These are phyloP conservation scores for Mucor lusitanicus DNA, from an alignment of 371 early-diverging fungal species.

Conservation along the genomic window DNA sequence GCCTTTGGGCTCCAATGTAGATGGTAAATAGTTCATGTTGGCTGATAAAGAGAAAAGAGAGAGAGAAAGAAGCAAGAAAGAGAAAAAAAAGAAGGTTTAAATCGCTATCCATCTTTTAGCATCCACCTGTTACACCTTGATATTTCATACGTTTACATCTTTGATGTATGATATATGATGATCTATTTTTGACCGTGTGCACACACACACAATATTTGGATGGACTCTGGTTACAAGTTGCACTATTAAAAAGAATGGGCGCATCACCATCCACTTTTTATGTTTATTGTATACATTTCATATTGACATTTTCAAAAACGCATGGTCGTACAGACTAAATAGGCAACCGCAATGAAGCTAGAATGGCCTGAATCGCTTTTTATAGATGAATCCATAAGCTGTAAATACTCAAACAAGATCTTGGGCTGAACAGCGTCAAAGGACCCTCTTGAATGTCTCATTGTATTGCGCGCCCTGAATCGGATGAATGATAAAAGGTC, in stretches of 20 bases:
- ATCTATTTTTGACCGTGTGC: not conserved
- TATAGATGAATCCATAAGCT: no score
- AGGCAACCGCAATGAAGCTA: not conserved
- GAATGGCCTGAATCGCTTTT: no score
- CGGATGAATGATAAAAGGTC: not conserved
- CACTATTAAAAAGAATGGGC: not conserved
- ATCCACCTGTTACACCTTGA: not conserved
- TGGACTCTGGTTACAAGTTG: not conserved
- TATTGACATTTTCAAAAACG: not conserved
- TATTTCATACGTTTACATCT: not conserved
- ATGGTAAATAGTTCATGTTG: not conserved
- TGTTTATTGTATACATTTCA: not conserved
- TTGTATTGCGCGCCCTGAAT: not conserved
- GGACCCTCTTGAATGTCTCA: no score
- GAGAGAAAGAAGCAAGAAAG: not conserved
- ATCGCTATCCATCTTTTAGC: not conserved
- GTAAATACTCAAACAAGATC: no score
- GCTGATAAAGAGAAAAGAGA: not conserved
- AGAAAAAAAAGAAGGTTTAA: not conserved
- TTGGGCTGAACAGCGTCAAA: not conserved
- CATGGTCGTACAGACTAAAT: not conserved
- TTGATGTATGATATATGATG: not conserved
- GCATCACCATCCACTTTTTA: not conserved
- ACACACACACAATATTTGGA: not conserved
- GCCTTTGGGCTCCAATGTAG: slow-evolving; percentile 4